These are phyloP conservation scores for Flaveria robusta DNA, from an alignment of 129 eudicot species.

Conservation along the genomic window DNA sequence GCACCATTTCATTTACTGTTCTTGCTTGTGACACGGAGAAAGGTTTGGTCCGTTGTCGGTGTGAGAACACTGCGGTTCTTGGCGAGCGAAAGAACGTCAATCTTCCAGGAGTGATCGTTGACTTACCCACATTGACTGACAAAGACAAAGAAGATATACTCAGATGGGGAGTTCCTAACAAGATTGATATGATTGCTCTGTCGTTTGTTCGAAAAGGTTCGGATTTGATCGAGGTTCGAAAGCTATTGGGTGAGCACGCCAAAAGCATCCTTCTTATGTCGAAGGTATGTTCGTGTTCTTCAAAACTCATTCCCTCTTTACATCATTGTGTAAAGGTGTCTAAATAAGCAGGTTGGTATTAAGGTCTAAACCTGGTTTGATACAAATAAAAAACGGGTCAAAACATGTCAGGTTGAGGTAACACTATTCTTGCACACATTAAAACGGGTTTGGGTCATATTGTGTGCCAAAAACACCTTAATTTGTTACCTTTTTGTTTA, in stretches of 20 bases:
- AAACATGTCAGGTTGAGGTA: neutral
- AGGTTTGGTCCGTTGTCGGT: slow-evolving; percentile 53
- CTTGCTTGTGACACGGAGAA: slow-evolving; percentile 52
- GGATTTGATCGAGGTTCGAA: slow-evolving; percentile 61
- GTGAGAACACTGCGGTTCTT: slow-evolving; percentile 62
- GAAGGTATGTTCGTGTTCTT: slow-evolving; percentile 43
- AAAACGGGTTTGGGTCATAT: neutral
- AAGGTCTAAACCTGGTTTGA: too few species aligned
- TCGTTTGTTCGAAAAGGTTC: slow-evolving; percentile 84
- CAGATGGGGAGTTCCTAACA: slow-evolving; percentile 74
- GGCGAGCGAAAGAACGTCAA: slow-evolving; percentile 63
- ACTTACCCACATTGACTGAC: slow-evolving; percentile 74
- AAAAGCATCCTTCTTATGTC: slow-evolving; percentile 71
- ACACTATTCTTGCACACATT: neutral
- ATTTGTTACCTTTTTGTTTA: neutral
- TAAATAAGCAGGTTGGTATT: neutral
- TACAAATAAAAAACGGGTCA: neutral
- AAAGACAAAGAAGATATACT: slow-evolving; percentile 75
- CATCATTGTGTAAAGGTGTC: neutral
- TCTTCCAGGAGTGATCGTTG: slow-evolving; percentile 67
- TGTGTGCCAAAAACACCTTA: neutral
- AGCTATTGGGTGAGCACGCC: slow-evolving; percentile 60
- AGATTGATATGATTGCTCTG: slow-evolving; percentile 72
- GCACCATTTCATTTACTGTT: slow-evolving; percentile 51
- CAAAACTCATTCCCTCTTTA: neutral